Base-by-base conservation (phyloP, 306 rosid genomes). In the Phaseolus lunatus region DNA sequence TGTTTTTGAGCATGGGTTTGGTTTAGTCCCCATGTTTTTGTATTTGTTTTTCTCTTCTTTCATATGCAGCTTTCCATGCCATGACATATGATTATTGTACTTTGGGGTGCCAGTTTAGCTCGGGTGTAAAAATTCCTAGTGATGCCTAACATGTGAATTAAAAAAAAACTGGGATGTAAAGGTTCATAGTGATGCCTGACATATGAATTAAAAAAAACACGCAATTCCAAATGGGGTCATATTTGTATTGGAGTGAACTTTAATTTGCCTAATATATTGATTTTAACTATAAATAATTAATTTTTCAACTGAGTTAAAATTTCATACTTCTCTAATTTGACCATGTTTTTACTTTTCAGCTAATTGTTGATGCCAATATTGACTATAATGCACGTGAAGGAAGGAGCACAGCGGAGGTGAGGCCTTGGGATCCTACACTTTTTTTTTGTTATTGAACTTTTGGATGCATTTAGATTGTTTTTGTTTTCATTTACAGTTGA, bases 371-470 rank as follows among this genome's bases (percentile, higher is more conserved):
- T 82, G 94, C 87, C 70, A 93, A 89, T 70, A 70, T 96, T 79
- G 79, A 89, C 63, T 89, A 96, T 80, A 84, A 93, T 90, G 88
- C 97, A 77, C 91, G 94, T 45, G 96, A 96, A 88, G 92, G 91
- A 81, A 89, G 92, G 82, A 91, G 97, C 91, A 87, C 93, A 12
- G 89, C 87, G 15, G 96, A 90, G 94, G 99, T 91, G 84, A 86
- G 86, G 66, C 63, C 52, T 84, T 77, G 41, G 57, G 59, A 70
- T 70, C 69, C 64, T 74, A 52, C 33, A 41, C n/a, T 79, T 33
- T 22, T 72, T 31, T 62, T 20, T 69, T 75, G 24, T 63, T 52
- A 14, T 50, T 54, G 20, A 70, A 29, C 41, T 69, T 50, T 15
- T 11, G 77, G 66, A 56, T 41, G 20, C 6, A 48, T 75, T 70